phyloP scores from a whole-genome alignment of 495 filamentous ascomycete species.

The Neurospora sp. region DNA sequence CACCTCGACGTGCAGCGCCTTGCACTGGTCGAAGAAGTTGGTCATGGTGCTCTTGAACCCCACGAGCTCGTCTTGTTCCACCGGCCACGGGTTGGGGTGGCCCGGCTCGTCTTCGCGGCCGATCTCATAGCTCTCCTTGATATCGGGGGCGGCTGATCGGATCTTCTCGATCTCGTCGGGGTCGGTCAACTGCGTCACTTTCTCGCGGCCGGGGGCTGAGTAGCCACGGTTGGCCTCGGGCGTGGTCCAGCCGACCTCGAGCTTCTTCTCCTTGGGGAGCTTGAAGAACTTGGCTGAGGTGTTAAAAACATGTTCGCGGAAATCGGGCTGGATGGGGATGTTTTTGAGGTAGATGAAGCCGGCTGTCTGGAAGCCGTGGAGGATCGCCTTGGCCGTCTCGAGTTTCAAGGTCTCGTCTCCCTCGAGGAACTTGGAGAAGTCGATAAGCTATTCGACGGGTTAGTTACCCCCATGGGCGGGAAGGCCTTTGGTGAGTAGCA shows the following conservation, averaged over 20 bases:
- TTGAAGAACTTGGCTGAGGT: slow-evolving; percentile 70
- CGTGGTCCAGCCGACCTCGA: slow-evolving; percentile 57
- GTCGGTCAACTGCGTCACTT: slow-evolving; percentile 52
- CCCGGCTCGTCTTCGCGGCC: slow-evolving; percentile 60
- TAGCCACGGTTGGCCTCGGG: slow-evolving; percentile 74
- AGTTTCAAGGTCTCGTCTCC: slow-evolving; percentile 52
- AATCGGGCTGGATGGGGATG: slow-evolving; percentile 54
- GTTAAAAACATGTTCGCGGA: slow-evolving; percentile 52
- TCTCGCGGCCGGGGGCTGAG: slow-evolving; percentile 64
- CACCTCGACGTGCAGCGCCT: slow-evolving; percentile 62
- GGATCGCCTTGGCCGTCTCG: slow-evolving; percentile 58
- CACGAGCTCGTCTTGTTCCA: slow-evolving; percentile 46
- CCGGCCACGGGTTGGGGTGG: slow-evolving; percentile 74
- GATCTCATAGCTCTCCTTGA: slow-evolving; percentile 81
- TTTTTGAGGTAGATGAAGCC: slow-evolving; percentile 89
- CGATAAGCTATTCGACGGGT: slow-evolving; percentile 54
- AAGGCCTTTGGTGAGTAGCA: background rate
- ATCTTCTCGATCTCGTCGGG: slow-evolving; percentile 47
- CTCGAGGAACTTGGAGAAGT: slow-evolving; percentile 67
- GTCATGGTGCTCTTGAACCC: slow-evolving; percentile 65
- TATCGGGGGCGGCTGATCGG: slow-evolving; percentile 53
- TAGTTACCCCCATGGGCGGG: background rate
- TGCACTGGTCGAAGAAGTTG: slow-evolving; percentile 61
- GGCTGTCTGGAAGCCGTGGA: slow-evolving; percentile 70
- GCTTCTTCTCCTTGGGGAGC: slow-evolving; percentile 59